phyloP scores from a whole-genome alignment of 1,139 yeast genomes.

The Scheffersomyces insectosa region DNA sequence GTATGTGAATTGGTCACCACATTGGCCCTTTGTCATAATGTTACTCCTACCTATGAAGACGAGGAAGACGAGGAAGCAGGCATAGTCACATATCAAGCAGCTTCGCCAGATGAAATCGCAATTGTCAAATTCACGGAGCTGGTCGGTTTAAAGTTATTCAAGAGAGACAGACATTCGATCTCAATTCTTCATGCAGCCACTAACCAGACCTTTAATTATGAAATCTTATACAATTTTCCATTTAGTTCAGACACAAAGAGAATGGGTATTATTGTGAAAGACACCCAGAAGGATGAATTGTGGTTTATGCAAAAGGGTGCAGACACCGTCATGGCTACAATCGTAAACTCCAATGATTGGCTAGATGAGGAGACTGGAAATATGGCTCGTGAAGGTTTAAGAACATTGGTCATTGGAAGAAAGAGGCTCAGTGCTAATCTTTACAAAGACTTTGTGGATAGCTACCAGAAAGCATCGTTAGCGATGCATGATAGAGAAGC shows the following conservation, averaged over 20 bases:
- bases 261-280: conserved; percentile 88
- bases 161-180: conserved; percentile 79
- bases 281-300: conserved; percentile 60
- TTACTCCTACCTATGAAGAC: conserved; percentile 69
- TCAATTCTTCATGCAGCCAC: conserved; percentile 66
- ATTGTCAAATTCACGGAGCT: conserved; percentile 88
- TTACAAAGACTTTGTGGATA: conserved; percentile 63
- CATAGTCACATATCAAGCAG: conserved; percentile 81
- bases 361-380: conserved; percentile 95
- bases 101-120: conserved; percentile 98
- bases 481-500: conserved; percentile 79
- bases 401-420: conserved; percentile 91
- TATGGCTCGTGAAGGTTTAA: conserved; percentile 97
- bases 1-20: conserved; percentile 82
- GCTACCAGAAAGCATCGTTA: conserved; percentile 71
- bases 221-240: conserved; percentile 83
- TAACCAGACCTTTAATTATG: conserved; percentile 54
- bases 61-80: conserved; percentile 46
- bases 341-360: conserved; percentile 91
- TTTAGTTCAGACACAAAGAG: conserved; percentile 94
- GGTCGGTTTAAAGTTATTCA: conserved; percentile 77
- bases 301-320: conserved; percentile 96
- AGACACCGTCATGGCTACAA: conserved; percentile 88
- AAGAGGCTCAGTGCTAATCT: conserved; percentile 58
- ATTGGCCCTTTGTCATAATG: conserved; percentile 91